Conservation (phyloP, 2,329 filamentous ascomycete species). For the Monosporascus ibericus region DNA sequence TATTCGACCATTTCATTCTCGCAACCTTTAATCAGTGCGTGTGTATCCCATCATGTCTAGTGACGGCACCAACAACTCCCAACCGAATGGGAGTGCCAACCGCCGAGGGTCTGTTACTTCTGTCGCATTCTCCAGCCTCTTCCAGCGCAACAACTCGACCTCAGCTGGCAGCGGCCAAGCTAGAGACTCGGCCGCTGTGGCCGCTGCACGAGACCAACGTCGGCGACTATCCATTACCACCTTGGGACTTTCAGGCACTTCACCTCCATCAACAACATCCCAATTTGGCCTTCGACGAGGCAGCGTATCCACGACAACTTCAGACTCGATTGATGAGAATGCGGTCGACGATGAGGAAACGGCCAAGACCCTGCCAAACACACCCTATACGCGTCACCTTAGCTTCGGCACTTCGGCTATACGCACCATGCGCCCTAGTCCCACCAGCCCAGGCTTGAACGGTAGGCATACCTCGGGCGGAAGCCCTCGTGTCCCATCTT, state of each 20-base stretch:
- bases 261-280: conserved; percentile 48
- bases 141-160: conserved; percentile 50
- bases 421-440: conserved; percentile 57
- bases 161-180: conserved; percentile 29
- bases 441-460: conserved; percentile 55
- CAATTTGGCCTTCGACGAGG: conserved; percentile 52
- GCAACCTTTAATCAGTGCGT: neutral
- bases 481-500: conserved; percentile 23
- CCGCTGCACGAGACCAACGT: conserved; percentile 37
- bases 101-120: conserved; percentile 53
- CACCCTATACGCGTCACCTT: conserved; percentile 76
- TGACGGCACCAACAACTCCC: conserved; percentile 20
- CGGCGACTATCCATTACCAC: conserved; percentile 71
- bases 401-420: conserved; percentile 83
- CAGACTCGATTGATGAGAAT: conserved; percentile 63
- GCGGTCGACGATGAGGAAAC: conserved; percentile 65
- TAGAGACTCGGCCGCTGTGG: conserved; percentile 18
- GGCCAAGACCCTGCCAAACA: conserved; percentile 55
- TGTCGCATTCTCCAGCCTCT: conserved; percentile 52
- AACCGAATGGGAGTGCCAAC: conserved; percentile 21
- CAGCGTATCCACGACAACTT: conserved; percentile 63
- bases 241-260: conserved; percentile 65
- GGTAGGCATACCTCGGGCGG: conserved; percentile 43
- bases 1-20: conserved; percentile 2
- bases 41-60: conserved; percentile 22